Conservation (phyloP, 2,329 filamentous ascomycete species). For the Orbilia quercus region DNA sequence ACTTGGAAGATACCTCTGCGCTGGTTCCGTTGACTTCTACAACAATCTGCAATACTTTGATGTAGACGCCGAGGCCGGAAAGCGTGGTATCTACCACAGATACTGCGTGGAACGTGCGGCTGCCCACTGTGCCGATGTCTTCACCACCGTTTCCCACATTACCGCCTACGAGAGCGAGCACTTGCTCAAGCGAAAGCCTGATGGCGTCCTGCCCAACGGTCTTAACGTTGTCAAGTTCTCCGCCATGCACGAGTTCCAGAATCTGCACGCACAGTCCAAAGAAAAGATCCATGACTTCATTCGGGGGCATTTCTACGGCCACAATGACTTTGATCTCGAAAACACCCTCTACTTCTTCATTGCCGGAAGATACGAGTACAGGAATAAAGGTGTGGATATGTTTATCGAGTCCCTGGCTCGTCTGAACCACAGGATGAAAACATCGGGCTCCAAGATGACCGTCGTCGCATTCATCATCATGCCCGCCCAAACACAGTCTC, state of each 20-base stretch:
- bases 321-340: conserved; percentile 95
- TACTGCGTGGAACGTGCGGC: conserved; percentile 98
- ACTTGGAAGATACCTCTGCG: conserved; percentile 93
- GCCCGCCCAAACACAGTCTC: conserved; percentile 93
- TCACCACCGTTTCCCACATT: conserved; percentile 98
- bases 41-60: conserved; percentile 98
- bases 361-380: conserved; percentile 94
- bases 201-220: conserved; percentile 94
- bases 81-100: conserved; percentile 97
- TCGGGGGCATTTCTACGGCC: conserved; percentile 96
- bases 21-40: conserved; percentile 98
- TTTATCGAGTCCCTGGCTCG: conserved; percentile 97
- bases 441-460: conserved; percentile 84
- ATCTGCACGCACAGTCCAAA: conserved; percentile 94
- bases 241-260: conserved; percentile 98
- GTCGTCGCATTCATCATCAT: conserved; percentile 99
- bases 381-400: conserved; percentile 99
- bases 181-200: conserved; percentile 94
- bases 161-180: conserved; percentile 99
- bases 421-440: conserved; percentile 91
- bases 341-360: conserved; percentile 99
- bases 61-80: conserved; percentile 94
- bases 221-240: conserved; percentile 99
- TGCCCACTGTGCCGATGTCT: conserved; percentile 91
- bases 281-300: conserved; percentile 99